Evolutionary conservation across 331 rosid species (phyloP).

Genomic region (Stylosanthes scabra): DNA sequence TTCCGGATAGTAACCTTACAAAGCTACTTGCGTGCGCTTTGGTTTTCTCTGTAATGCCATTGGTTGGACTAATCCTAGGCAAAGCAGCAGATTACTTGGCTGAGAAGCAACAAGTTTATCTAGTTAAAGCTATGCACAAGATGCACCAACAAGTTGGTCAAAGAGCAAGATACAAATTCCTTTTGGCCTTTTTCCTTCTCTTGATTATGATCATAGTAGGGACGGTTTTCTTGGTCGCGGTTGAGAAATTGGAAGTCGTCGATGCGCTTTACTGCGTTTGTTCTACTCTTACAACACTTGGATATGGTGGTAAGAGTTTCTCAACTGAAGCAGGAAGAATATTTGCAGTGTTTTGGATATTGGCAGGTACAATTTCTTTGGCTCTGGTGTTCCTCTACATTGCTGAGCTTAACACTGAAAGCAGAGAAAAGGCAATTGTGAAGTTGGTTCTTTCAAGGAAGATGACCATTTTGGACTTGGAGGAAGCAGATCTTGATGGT

Average conservation of each 20-base stretch:
- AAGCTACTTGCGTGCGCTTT: slow-evolving; percentile 58
- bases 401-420: slow-evolving; percentile 80
- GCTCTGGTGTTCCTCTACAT: slow-evolving; percentile 86
- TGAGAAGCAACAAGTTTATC: slow-evolving; percentile 57
- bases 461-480: slow-evolving; percentile 70
- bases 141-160: slow-evolving; percentile 37
- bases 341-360: slow-evolving; percentile 86
- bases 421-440: slow-evolving; percentile 61
- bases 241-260: slow-evolving; percentile 42
- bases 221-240: slow-evolving; percentile 40
- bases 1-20: slow-evolving; percentile 51
- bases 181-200: slow-evolving; percentile 42
- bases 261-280: slow-evolving; percentile 84
- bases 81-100: slow-evolving; percentile 55
- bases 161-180: slow-evolving; percentile 46
- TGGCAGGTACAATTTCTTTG: slow-evolving; percentile 65
- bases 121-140: slow-evolving; percentile 51
- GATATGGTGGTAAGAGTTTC: slow-evolving; percentile 88
- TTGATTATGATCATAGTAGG: slow-evolving; percentile 37
- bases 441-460: slow-evolving; percentile 69
- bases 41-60: slow-evolving; percentile 58
- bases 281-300: slow-evolving; percentile 56
- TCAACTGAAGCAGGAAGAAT: slow-evolving; percentile 75
- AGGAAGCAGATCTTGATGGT: slow-evolving; percentile 87
- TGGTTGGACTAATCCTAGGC: slow-evolving; percentile 52